Base-by-base conservation (phyloP, 139 green algal species). In the Astrephomene gubernaculifera region DNA sequence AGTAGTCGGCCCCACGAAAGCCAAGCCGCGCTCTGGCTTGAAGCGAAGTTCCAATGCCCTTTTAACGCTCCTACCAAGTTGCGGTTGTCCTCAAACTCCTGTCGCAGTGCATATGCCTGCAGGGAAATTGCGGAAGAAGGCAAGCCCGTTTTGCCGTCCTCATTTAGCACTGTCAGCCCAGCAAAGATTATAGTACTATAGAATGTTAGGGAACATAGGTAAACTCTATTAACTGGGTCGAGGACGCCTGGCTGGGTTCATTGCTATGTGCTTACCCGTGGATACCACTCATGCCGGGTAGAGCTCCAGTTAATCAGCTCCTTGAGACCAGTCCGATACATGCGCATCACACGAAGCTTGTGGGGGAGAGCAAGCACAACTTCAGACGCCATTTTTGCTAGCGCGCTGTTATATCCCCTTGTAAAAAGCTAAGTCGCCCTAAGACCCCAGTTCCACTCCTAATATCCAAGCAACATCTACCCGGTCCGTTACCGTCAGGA, bases 301-400 rank as follows among this genome's bases (percentile, higher is more conserved):
- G 67, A 54, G 57, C 79, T 87, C 72, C 80, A 91, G 88, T 91
- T 91, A 8, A 91, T 82, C 39, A 91, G 81, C 75, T 91, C 88
- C 75, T 89, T 80, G 31, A 91, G 29, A 8, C 88, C 88, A 31
- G 76, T 86, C 1, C 88, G 79, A 29, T 91, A 91, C 80, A 91
- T 88, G 10, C 88, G 73, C 84, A 89, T 88, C 1, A 91, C 85
- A 2, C 88, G 79, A 0, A 88, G 60, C 39, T 82, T 86, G 53
- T 89, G 88, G 9, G 85, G 80, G 45, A 91, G 73, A 25, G 61
- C 60, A 1, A 57, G 74, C 0, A 91, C 88, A 3, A 64, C 64
- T 36, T 86, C 79, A 35, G 65, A 69, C 36, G 79, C 79, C 79
- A 86, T 86, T 57, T 12, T 17, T 57, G 49, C 49, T 25, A 57